Evolutionary conservation across 495 filamentous ascomycete genomes (phyloP).

Genomic region (Podospora tetraspora): DNA sequence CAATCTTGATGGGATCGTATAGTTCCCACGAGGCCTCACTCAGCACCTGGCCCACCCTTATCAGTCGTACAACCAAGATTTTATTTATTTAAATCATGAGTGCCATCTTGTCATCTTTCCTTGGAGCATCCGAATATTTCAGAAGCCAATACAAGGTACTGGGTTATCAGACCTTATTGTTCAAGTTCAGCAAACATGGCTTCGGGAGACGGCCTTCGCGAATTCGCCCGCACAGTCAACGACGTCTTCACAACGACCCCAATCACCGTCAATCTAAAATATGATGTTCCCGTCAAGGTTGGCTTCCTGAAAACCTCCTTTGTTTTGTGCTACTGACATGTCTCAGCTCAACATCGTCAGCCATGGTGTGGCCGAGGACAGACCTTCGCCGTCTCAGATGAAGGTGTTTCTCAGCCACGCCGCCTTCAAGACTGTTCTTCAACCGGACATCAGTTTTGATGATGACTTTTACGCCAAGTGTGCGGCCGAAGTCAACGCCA

Average conservation of each 20-base stretch:
- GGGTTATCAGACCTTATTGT: neutral
- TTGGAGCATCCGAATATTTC: neutral
- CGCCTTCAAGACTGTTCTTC: neutral
- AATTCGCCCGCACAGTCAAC: neutral
- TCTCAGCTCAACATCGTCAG: neutral
- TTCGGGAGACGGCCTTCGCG: neutral
- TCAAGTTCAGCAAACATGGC: neutral
- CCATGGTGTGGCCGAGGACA: neutral
- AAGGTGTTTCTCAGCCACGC: neutral
- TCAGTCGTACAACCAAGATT: neutral
- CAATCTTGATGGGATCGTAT: neutral
- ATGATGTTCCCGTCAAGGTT: neutral
- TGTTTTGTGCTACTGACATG: no score
- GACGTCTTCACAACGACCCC: neutral
- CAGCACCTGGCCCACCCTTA: neutral
- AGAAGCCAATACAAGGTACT: no score
- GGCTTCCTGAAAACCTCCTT: no score
- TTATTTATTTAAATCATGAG: neutral
- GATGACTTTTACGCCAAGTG: slow-evolving; percentile 12
- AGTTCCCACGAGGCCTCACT: neutral
- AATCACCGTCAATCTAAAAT: neutral
- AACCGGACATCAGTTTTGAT: neutral
- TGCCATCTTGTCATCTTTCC: neutral
- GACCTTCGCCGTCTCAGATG: neutral
- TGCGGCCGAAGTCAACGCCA: slow-evolving; percentile 16